Evolutionary conservation across 352 stramenopile species (phyloP).

Genomic region (Phytopythium helicoides): DNA sequence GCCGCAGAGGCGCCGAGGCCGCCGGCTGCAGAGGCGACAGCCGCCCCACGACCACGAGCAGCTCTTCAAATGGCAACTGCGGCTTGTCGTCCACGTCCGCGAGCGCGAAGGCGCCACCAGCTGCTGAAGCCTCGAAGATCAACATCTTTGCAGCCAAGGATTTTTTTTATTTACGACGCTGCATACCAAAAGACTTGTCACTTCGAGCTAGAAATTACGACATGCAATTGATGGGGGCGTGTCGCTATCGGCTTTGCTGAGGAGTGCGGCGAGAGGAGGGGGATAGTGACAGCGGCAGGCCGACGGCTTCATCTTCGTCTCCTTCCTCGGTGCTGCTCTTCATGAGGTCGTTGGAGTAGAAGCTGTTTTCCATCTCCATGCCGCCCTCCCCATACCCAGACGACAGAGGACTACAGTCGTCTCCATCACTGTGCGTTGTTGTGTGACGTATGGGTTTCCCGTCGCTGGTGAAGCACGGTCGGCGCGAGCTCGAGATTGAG

Average conservation of each 20-base stretch:
- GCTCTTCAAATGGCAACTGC: slow-evolving; percentile 55
- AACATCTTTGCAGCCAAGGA: slow-evolving; percentile 26
- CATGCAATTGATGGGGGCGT: background rate
- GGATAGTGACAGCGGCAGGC: slow-evolving; percentile 2
- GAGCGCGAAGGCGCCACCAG: slow-evolving; percentile 21
- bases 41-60: slow-evolving; percentile 48
- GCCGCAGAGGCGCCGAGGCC: slow-evolving; percentile 12
- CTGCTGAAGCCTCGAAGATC: slow-evolving; percentile 29
- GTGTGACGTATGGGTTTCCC: slow-evolving; percentile 10
- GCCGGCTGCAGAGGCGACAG: slow-evolving; percentile 4
- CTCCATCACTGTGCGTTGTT: slow-evolving; percentile 39
- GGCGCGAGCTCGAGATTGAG: slow-evolving; percentile 36
- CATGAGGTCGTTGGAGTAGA: slow-evolving; percentile 12
- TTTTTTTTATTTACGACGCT: background rate
- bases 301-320: background rate
- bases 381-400: slow-evolving; percentile 5
- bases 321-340: background rate
- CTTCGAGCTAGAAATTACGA: background rate
- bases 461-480: slow-evolving; percentile 13
- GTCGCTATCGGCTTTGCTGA: slow-evolving; percentile 5
- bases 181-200: background rate
- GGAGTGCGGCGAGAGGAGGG: background rate
- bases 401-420: slow-evolving; percentile 40
- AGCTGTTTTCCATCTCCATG: slow-evolving; percentile 7
- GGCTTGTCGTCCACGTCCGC: slow-evolving; percentile 39